These are phyloP conservation scores for Xylariaceae sp. DNA, from an alignment of 2,329 filamentous ascomycete species.

Conservation along the genomic window DNA sequence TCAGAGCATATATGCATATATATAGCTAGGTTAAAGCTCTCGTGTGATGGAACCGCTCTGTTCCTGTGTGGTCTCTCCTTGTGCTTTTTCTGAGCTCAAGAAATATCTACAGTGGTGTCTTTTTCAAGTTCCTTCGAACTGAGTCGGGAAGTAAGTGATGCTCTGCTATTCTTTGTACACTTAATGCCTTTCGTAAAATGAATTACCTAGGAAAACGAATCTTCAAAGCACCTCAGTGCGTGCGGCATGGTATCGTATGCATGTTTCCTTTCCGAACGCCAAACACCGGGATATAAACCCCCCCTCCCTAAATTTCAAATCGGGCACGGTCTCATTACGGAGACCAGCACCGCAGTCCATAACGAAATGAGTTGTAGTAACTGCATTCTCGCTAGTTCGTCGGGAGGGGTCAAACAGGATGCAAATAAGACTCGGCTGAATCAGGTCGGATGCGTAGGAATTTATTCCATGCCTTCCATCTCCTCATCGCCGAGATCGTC, in stretches of 20 bases:
- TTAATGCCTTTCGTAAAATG: background rate
- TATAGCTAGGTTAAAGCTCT: too few species aligned
- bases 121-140: too few species aligned
- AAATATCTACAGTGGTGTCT: too few species aligned
- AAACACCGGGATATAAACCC: background rate
- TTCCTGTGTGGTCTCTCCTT: too few species aligned
- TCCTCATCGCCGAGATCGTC: slow-evolving; percentile 49
- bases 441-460: background rate
- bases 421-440: background rate
- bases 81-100: too few species aligned
- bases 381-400: too few species aligned
- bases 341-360: background rate
- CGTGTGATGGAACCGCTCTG: too few species aligned
- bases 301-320: background rate
- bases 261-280: slow-evolving; percentile 7
- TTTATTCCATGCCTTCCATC: slow-evolving; percentile 40
- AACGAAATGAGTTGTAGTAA: background rate
- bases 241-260: slow-evolving; percentile 2
- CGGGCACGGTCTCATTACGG: background rate
- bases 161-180: background rate
- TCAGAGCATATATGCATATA: too few species aligned
- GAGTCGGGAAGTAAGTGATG: too few species aligned
- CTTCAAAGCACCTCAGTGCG: background rate
- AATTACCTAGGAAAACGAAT: background rate
- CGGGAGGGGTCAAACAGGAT: background rate